A percentile compares a stretch with the other conserved stretches of the same genome.
These are phyloP conservation scores for Allium cepa DNA, from an alignment of 106 monocot species.

Conservation along the genomic window DNA sequence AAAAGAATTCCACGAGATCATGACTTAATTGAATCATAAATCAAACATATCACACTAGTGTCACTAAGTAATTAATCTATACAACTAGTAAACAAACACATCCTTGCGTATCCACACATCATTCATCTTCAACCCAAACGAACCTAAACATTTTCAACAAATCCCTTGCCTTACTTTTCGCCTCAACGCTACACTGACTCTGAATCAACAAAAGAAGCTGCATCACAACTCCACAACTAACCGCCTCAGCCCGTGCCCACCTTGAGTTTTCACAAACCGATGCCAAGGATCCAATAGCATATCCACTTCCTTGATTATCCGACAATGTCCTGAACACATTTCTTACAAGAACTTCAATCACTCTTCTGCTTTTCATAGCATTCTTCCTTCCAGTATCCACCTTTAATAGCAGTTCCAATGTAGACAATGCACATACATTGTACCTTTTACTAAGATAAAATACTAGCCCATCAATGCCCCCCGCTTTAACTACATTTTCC, in stretches of 20 bases:
- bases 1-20: too few species aligned
- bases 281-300: constrained; percentile 35
- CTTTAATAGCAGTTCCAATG: constrained; percentile 22
- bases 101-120: not conserved
- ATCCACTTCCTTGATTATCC: constrained; percentile 34
- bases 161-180: constrained; percentile 33
- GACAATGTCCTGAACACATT: constrained; percentile 36
- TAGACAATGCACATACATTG: constrained; percentile 20
- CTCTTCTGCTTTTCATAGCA: constrained; percentile 4
- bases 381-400: constrained; percentile 20
- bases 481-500: constrained; percentile 4
- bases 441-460: constrained; percentile 7
- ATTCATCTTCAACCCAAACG: constrained; percentile 16
- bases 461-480: constrained; percentile 20
- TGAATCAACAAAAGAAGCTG: constrained; percentile 54
- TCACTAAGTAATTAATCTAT: too few species aligned
- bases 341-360: constrained; percentile 25
- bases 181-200: constrained; percentile 46
- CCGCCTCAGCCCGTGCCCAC: constrained; percentile 31
- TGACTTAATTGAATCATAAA: too few species aligned
- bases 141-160: constrained; percentile 44
- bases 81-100: too few species aligned
- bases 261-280: constrained; percentile 21
- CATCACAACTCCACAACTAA: constrained; percentile 24
- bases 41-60: too few species aligned